Percentiles rank a stretch among this genome's conserved stretches.
Evolutionary conservation across 2,329 filamentous ascomycete species (phyloP).

Genomic region (Xylaria polymorpha): DNA sequence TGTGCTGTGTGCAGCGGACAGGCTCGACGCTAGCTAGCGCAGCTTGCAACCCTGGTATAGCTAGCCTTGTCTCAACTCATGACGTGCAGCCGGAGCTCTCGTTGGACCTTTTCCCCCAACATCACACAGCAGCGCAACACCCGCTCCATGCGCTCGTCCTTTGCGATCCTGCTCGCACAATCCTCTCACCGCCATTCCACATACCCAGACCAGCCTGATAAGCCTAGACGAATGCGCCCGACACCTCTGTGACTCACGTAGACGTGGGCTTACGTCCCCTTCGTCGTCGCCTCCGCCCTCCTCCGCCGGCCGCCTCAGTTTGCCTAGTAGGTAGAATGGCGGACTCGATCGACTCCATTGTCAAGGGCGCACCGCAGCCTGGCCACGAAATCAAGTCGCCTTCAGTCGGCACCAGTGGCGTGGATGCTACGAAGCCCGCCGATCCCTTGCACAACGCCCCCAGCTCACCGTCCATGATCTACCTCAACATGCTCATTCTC

Average conservation of each 20-base stretch:
- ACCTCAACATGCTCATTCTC: slow-evolving; percentile 96
- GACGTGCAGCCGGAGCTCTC: slow-evolving; percentile 30
- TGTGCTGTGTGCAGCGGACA: no score
- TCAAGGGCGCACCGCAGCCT: slow-evolving; percentile 85
- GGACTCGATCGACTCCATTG: slow-evolving; percentile 83
- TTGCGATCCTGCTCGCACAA: slow-evolving; percentile 11
- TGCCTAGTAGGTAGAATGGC: slow-evolving; percentile 60
- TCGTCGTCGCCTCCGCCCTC: background rate
- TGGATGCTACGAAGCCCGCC: slow-evolving; percentile 59
- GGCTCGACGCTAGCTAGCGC: slow-evolving; percentile 1
- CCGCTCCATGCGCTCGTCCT: slow-evolving; percentile 10
- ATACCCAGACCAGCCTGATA: slow-evolving; percentile 25
- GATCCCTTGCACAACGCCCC: slow-evolving; percentile 85
- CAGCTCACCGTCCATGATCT: slow-evolving; percentile 95
- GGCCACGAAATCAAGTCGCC: slow-evolving; percentile 63
- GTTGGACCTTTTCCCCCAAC: slow-evolving; percentile 11
- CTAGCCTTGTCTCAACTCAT: slow-evolving; percentile 27
- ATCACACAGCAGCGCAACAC: slow-evolving; percentile 32
- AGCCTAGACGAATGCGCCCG: slow-evolving; percentile 29
- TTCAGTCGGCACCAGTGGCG: slow-evolving; percentile 56
- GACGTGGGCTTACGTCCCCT: slow-evolving; percentile 39
- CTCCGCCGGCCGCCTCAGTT: slow-evolving; percentile 25
- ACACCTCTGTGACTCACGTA: slow-evolving; percentile 28
- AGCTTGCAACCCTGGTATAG: slow-evolving; percentile 9
- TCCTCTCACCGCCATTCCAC: slow-evolving; percentile 35